Evolutionary conservation across 768 basidiomycete genomes (phyloP), one percentile per base, ranked within the genome.

Genomic region (Suillus ampliporus): DNA sequence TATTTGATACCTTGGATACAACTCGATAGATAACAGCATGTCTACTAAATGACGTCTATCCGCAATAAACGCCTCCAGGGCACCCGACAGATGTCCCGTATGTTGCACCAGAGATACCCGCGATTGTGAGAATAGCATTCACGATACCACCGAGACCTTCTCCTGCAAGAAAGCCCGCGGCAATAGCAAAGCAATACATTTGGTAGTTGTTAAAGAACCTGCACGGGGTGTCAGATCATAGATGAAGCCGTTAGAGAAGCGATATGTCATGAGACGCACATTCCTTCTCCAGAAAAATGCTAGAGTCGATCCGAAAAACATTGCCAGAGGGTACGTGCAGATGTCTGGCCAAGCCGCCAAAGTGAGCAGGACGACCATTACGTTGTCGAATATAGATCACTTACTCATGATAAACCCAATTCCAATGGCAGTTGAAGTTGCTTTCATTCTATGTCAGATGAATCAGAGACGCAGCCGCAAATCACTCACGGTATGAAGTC

Each of bases 111-210:
- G 69, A 60, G 7, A 70, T 69, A 0, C 69, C 70, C 5, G 67
- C 70, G 57, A 71, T 73, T 57, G 69, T 64, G 28, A 73, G 40
- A 57, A 70, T 63, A 0, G 72, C 72, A 31, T 71, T 71, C 6
- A 70, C 68, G 47, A 73, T 73, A n/a, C 72, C 72, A 14, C 76
- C 77, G 6, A 77, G 62, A 50, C 77, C 77, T 56, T 78, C 77
- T 15, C 77, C 77, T 11, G 76, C 75, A 34, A 78, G 71, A 59
- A 76, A 70, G 38, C 77, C 77, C 21, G 77, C 76, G 31, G 77
- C 75, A 34, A 77, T 58, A 17, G 76, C 70, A 60, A 72, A 78
- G 28, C 72, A 72, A 65, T 75, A 75, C 69, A 59, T 59, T 19
- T 59, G 58, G n/a, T 59, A 59, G 43, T 34, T 59, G 43, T 41